Base-by-base conservation (phyloP, 441 rosid genomes). In the Syzygium malaccense region DNA sequence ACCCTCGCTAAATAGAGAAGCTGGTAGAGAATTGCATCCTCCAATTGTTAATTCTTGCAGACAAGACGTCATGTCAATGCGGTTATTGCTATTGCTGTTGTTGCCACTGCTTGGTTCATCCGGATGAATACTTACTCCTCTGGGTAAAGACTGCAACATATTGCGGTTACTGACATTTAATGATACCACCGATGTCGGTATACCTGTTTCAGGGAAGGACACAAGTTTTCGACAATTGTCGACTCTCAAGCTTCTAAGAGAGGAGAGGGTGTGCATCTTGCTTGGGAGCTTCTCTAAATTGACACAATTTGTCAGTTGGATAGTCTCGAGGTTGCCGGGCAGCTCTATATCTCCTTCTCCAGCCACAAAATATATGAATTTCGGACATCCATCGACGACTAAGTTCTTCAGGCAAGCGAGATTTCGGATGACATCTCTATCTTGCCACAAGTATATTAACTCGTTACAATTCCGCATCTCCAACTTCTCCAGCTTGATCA, bases 131-230 rank as follows among this genome's bases (percentile, higher is more conserved):
- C 25, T 4, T 8, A 8, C 8, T 66, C 13, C 25, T 32, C 0
- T 2, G 3, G 45, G 41, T 18, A 66, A 66, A 66, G 25, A 66
- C 32, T 2, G 25, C 13, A 66, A 66, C 45, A 30, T 32, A 13
- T 66, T 0, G 2, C 78, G 18, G 2, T 0, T 0, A 7, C 0
- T 0, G 2, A 32, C 33, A 9, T 3, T 0, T 18, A 66, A 18
- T 32, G 45, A 32, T 66, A 18, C 1, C 78, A 18, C 0, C 2
- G 78, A 32, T 0, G 7, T 10, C 10, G 37, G 5, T 10, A 18
- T 18, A 32, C 2, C 13, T 18, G 0, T 66, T 32, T 66, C 1
- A 0, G 7, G 13, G 45, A 17, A 32, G 4, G 6, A 66, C 25
- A 66, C 1, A 0, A 66, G 78, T 32, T 64, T 66, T 66, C 3